Percentiles rank a stretch among this genome's conserved stretches.
phyloP scores from a whole-genome alignment of 352 stramenopile genomes.

The Globisporangium canariense region DNA sequence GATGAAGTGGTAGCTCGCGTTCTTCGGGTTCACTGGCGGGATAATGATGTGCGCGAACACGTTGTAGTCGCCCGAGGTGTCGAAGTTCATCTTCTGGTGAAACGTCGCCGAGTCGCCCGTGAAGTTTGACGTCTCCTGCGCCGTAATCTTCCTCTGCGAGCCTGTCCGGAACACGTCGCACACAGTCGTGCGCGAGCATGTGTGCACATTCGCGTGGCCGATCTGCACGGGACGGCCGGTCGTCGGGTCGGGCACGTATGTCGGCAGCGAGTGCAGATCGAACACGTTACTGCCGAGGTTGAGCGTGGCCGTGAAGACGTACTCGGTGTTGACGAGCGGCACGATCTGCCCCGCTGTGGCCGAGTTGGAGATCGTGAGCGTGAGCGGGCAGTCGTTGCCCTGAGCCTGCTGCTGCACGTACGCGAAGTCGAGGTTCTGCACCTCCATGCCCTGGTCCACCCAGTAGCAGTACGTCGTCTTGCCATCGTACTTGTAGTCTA shows the following conservation, averaged over 20 bases:
- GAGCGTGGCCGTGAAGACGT: slow-evolving; percentile 71
- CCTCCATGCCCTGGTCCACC: slow-evolving; percentile 68
- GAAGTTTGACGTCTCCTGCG: slow-evolving; percentile 78
- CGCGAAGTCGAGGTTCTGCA: slow-evolving; percentile 67
- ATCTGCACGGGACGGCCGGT: slow-evolving; percentile 63
- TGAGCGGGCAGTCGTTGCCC: slow-evolving; percentile 51
- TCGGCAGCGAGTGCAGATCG: slow-evolving; percentile 56
- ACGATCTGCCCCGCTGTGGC: slow-evolving; percentile 34
- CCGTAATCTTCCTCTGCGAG: slow-evolving; percentile 57
- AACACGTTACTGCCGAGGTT: slow-evolving; percentile 69
- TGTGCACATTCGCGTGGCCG: slow-evolving; percentile 74
- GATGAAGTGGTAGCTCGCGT: slow-evolving; percentile 77
- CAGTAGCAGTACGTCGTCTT: slow-evolving; percentile 82
- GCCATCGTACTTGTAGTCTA: slow-evolving; percentile 75
- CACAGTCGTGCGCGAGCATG: slow-evolving; percentile 58
- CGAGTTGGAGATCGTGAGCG: slow-evolving; percentile 41
- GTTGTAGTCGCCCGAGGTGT: slow-evolving; percentile 49
- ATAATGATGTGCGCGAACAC: slow-evolving; percentile 80
- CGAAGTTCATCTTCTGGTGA: slow-evolving; percentile 54
- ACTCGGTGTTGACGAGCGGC: slow-evolving; percentile 40
- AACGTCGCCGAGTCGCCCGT: slow-evolving; percentile 60
- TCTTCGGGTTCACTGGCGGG: slow-evolving; percentile 40
- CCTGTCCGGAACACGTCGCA: slow-evolving; percentile 76
- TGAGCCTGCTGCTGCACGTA: slow-evolving; percentile 53
- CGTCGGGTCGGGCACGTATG: slow-evolving; percentile 46